Conservation (phyloP, 805 yeast species). For the Candida saitoana region DNA sequence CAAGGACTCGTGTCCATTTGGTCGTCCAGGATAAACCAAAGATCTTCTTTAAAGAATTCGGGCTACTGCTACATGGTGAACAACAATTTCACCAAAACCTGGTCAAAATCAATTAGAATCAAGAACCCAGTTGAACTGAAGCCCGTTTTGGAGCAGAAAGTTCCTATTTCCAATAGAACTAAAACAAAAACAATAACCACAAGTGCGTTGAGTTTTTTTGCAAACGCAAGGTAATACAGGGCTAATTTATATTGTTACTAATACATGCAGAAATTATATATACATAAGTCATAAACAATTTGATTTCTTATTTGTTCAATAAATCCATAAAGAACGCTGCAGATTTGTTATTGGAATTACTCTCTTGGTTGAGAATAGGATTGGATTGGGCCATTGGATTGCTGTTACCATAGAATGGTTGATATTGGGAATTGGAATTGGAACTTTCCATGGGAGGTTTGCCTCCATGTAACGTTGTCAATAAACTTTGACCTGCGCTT, state of each 20-base stretch:
- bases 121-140: not conserved
- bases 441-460: not conserved
- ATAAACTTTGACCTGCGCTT: conserved; percentile 16
- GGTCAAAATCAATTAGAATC: not conserved
- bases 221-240: not conserved
- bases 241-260: not conserved
- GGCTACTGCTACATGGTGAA: conserved; percentile 2
- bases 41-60: not conserved
- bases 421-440: not conserved
- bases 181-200: conserved; percentile 8
- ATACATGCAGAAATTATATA: not conserved
- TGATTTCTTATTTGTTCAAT: conserved; percentile 1
- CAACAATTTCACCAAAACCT: not conserved
- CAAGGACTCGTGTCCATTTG: not conserved
- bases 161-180: not conserved
- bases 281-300: not conserved
- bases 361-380: not conserved
- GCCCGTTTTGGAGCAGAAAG: not conserved
- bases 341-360: conserved; percentile 3
- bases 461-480: conserved; percentile 19
- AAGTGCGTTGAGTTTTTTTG: conserved; percentile 10
- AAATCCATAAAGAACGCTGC: conserved; percentile 4
- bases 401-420: not conserved
- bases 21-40: conserved; percentile 1
- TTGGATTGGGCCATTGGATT: not conserved